Evolutionary conservation across 768 basidiomycete species (phyloP).

Genomic region (Hysterangium stoloniferum): DNA sequence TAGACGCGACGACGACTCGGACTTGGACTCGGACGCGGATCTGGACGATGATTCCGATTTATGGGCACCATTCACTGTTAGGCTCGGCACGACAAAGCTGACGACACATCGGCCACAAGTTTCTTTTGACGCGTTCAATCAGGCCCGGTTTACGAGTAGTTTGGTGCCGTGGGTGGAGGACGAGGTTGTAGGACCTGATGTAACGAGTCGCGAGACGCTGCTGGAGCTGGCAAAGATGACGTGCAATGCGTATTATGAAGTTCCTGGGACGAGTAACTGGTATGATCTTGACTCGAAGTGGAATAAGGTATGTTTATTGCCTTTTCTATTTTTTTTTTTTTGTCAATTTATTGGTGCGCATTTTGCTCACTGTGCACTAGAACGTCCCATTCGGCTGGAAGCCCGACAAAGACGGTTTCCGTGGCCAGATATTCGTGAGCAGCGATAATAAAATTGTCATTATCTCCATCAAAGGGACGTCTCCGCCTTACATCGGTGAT

Average conservation of each 20-base stretch:
- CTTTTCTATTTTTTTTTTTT: constrained; percentile 5
- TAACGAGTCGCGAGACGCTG: constrained; percentile 67
- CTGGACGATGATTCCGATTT: too few species aligned
- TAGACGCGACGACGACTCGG: too few species aligned
- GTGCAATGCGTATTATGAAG: constrained; percentile 71
- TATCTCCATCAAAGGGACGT: constrained; percentile 90
- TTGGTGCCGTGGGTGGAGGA: constrained; percentile 63
- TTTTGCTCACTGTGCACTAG: constrained; percentile 27
- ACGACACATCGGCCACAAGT: constrained; percentile 1
- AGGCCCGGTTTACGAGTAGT: not conserved
- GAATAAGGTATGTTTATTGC: constrained; percentile 40
- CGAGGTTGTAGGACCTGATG: constrained; percentile 66
- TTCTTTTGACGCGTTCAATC: not conserved
- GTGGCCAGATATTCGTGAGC: constrained; percentile 87
- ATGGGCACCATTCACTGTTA: not conserved
- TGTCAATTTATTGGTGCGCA: not conserved
- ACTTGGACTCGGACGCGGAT: too few species aligned
- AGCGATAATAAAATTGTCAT: constrained; percentile 78
- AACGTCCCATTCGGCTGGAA: constrained; percentile 90
- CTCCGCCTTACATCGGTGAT: constrained; percentile 63
- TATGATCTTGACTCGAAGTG: constrained; percentile 64
- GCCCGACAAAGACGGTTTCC: constrained; percentile 75
- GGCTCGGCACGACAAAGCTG: not conserved
- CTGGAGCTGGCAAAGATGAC: constrained; percentile 90
- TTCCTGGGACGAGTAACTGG: constrained; percentile 59